Base-by-base conservation (phyloP, 1,139 yeast genomes). In the Taphrina pruni region DNA sequence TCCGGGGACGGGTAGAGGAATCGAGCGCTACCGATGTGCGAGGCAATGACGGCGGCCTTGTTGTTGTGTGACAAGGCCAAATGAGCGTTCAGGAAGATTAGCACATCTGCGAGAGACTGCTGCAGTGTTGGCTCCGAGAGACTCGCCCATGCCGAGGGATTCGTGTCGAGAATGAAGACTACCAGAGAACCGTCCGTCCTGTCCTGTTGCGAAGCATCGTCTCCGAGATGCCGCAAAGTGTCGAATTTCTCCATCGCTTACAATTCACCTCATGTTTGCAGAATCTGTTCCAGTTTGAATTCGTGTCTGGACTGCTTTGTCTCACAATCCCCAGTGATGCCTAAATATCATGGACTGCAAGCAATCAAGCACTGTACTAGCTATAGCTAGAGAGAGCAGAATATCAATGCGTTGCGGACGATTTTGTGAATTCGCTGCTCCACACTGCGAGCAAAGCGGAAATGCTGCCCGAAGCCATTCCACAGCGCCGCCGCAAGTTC, bases 61-160 rank as follows among this genome's bases (percentile, higher is more conserved):
- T 94, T 94, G 48, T 92, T 86, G 75, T 90, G 90, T 78, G 91
- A 90, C 69, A 91, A 82, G 0, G 99, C 87, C 64, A 95, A 77
- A 78, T 94, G 99, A 0, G 95, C 93, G 76, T 94, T 94, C 70
- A 93, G 78, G 75, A 88, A 87, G 45, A 91, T 90, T 60, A 89
- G 77, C 11, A 90, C 76, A 5, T 90, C 81, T 72, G 87, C 85
- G 32, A 86, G 80, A 32, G 87, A 85, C 61, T 86, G 86, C 71
- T 83, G 82, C 41, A 89, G 77, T 1, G 85, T 75, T 62, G 81
- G 79, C 41, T 77, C 75, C 61, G 77, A 76, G 45, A 88, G 79
- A 56, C 82, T 81, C 65, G 82, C 85, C 97, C 97, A 92, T 60
- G 90, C 88, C 50, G 81, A 77, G 0, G 97, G 94, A 60, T 89